These are phyloP conservation scores for Magnusiomyces clavatus DNA, from an alignment of 1,139 yeast genomes.

Conservation along the genomic window DNA sequence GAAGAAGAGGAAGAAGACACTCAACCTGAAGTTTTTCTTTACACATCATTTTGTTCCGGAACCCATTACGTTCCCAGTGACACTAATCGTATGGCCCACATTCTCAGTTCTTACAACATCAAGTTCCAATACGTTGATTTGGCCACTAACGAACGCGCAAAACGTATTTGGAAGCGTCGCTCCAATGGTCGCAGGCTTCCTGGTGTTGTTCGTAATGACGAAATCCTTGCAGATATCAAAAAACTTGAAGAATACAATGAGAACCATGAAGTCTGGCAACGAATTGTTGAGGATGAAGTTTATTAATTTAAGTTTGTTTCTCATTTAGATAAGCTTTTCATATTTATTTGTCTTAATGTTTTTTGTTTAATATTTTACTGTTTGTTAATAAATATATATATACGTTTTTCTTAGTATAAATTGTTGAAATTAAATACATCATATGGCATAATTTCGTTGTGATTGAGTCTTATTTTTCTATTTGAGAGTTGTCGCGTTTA, in stretches of 20 bases:
- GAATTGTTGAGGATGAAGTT: constrained; percentile 13
- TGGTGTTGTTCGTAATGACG: constrained; percentile 85
- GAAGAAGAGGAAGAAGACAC: background rate
- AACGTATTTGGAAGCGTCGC: constrained; percentile 36
- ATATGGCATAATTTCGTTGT: too few relatives aligned
- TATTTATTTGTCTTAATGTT: too few relatives aligned
- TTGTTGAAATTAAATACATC: too few relatives aligned
- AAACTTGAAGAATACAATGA: constrained; percentile 13
- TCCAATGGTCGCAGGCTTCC: constrained; percentile 66
- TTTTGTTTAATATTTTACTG: too few relatives aligned
- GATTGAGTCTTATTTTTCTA: too few relatives aligned
- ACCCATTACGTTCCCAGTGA: constrained; percentile 46
- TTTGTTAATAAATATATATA: too few relatives aligned
- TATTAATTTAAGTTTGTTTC: too few relatives aligned
- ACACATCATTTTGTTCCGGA: constrained; percentile 12
- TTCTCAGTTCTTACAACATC: constrained; percentile 9
- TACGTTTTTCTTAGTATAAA: too few relatives aligned
- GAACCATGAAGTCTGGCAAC: constrained; percentile 11
- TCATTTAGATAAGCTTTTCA: too few relatives aligned
- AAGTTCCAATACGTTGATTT: constrained; percentile 11
- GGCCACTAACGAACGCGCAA: constrained; percentile 11
- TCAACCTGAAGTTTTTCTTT: constrained; percentile 13
- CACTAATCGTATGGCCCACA: constrained; percentile 65
- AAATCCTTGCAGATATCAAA: constrained; percentile 41
- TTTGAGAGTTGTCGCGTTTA: too few relatives aligned